Percentiles rank a stretch among this genome's conserved stretches.
Conservation (phyloP, 2,329 filamentous ascomycete genomes). For the Trichoderma pleuroti region DNA sequence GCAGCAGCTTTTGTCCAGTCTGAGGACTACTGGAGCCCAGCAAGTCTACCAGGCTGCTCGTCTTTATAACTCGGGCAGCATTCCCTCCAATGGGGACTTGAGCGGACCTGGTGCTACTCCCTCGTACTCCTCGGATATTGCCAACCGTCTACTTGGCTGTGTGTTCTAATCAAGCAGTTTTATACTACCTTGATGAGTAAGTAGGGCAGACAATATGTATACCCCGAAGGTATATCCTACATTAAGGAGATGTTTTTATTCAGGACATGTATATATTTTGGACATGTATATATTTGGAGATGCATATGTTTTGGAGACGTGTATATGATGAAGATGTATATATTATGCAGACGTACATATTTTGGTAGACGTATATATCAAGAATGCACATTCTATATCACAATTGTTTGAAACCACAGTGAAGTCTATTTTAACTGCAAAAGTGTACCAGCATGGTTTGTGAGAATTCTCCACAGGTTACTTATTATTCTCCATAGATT, state of each 20-base stretch:
- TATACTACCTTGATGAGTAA: not conserved
- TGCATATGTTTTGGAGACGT: not conserved
- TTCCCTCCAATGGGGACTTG: slow-evolving; percentile 22
- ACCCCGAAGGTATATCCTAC: not conserved
- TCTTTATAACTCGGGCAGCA: slow-evolving; percentile 23
- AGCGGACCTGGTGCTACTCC: slow-evolving; percentile 18
- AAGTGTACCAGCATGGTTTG: too few relatives aligned
- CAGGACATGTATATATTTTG: not conserved
- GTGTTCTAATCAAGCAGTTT: not conserved
- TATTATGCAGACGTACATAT: too few relatives aligned
- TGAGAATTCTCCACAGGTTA: too few relatives aligned
- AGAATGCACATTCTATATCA: not conserved
- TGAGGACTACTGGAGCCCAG: not conserved
- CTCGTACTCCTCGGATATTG: slow-evolving; percentile 23
- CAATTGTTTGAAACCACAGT: not conserved
- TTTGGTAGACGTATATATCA: not conserved
- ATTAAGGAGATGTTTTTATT: not conserved
- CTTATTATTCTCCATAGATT: too few relatives aligned
- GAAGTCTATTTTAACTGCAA: too few relatives aligned
- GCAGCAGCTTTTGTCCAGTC: not conserved
- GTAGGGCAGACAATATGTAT: not conserved
- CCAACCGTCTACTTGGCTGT: slow-evolving; percentile 23
- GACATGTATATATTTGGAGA: not conserved
- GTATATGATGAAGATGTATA: not conserved
- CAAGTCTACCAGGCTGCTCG: slow-evolving; percentile 22